Conservation (phyloP, 495 filamentous ascomycete species). For the Neurospora sp. region DNA sequence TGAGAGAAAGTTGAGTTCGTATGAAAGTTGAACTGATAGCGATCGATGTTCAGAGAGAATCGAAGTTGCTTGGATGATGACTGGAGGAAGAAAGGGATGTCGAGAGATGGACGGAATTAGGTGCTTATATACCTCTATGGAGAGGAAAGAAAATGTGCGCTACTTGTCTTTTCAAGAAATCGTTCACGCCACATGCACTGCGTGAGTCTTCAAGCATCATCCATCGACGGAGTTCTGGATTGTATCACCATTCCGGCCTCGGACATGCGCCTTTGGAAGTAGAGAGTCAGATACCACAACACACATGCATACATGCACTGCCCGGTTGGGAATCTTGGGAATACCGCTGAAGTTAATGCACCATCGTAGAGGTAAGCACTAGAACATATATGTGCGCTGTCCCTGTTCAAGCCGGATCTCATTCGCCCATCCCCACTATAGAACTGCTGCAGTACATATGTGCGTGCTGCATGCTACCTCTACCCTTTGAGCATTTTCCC, state of each 20-base stretch:
- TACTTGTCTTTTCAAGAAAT: neutral
- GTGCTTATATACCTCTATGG: neutral
- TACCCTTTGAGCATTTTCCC: too few relatives aligned
- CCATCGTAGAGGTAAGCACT: too few relatives aligned
- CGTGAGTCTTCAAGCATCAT: too few relatives aligned
- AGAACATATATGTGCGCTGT: too few relatives aligned
- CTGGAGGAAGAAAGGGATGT: neutral
- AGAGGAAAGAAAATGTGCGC: neutral
- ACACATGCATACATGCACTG: neutral
- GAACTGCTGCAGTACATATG: too few relatives aligned
- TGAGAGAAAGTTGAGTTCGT: neutral
- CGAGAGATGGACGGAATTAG: neutral
- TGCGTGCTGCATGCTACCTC: too few relatives aligned
- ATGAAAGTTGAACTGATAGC: too few relatives aligned
- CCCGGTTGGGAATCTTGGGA: neutral
- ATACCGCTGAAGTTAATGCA: too few relatives aligned
- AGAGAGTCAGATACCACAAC: neutral
- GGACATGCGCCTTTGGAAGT: neutral
- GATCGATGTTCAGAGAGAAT: neutral
- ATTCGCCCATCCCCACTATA: too few relatives aligned
- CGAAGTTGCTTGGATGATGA: neutral
- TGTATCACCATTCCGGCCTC: neutral
- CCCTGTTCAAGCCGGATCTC: too few relatives aligned
- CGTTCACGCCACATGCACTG: too few relatives aligned
- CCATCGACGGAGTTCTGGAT: neutral